phyloP scores from a whole-genome alignment of 305 asterid genomes.

The Andrographis paniculata region DNA sequence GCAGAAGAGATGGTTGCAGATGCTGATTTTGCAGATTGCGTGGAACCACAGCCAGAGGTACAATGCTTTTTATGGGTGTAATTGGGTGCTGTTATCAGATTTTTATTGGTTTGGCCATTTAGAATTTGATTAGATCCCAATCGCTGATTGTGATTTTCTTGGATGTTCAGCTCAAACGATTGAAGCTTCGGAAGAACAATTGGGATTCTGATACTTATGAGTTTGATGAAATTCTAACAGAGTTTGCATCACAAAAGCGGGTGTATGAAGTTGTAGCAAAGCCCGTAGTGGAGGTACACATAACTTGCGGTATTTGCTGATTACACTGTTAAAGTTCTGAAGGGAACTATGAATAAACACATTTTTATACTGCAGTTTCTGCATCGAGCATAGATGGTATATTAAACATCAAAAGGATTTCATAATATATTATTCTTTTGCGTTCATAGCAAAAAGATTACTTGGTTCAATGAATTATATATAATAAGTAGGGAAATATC shows the following conservation, averaged over 20 bases:
- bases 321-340: neutral
- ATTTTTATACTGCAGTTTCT: too few species aligned
- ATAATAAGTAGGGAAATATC: neutral
- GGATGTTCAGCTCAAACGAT: slow-evolving; percentile 62
- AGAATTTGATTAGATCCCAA: neutral
- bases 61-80: neutral
- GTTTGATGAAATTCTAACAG: slow-evolving; percentile 87
- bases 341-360: too few species aligned
- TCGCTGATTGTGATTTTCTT: slow-evolving; percentile 12
- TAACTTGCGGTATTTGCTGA: neutral
- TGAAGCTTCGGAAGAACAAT: slow-evolving; percentile 74
- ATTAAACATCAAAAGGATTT: too few species aligned
- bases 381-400: too few species aligned
- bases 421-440: too few species aligned
- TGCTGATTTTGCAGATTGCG: slow-evolving; percentile 86
- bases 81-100: slow-evolving; percentile 4
- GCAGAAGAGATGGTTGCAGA: slow-evolving; percentile 73
- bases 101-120: slow-evolving; percentile 8
- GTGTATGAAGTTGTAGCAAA: slow-evolving; percentile 91
- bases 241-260: slow-evolving; percentile 83
- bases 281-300: slow-evolving; percentile 84
- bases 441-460: too few species aligned
- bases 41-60: slow-evolving; percentile 94
- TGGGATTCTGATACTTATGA: slow-evolving; percentile 92
- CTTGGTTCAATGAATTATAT: too few species aligned